Conservation (phyloP, 2,329 filamentous ascomycete species). For the Calycina herbarum region DNA sequence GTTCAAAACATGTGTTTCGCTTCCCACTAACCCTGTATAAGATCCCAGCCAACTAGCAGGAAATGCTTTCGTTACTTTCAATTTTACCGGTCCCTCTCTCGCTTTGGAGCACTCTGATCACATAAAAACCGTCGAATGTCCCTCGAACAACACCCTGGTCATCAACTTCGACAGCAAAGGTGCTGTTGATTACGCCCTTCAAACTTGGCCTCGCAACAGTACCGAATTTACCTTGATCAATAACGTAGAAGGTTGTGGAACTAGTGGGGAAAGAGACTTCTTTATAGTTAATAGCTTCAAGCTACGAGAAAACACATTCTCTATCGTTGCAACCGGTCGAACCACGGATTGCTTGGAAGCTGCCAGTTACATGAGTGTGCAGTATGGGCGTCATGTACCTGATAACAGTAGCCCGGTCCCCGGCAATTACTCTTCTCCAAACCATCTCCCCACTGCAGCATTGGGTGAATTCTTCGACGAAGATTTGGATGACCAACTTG, state of each 20-base stretch:
- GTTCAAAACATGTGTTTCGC: too few relatives aligned
- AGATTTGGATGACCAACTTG: neutral
- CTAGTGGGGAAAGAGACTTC: neutral
- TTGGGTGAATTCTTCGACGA: neutral
- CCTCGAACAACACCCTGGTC: neutral
- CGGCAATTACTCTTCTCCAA: neutral
- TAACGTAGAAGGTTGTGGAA: neutral
- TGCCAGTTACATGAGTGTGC: neutral
- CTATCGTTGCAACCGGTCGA: neutral
- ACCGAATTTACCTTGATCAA: neutral
- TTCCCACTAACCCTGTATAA: neutral
- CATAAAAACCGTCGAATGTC: neutral
- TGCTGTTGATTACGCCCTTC: neutral
- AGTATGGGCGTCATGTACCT: neutral
- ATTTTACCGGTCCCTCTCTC: neutral
- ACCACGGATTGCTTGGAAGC: neutral
- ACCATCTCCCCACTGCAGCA: neutral
- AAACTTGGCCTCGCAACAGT: neutral
- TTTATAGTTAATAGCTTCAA: neutral
- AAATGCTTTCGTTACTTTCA: neutral
- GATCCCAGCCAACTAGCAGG: neutral
- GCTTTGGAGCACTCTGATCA: neutral
- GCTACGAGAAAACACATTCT: neutral
- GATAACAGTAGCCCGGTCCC: neutral
- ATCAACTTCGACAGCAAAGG: conserved; percentile 1